Percentiles rank a stretch among this genome's conserved stretches.
Conservation (phyloP, 2,329 filamentous ascomycete genomes). For the Pseudogymnoascus sp. region DNA sequence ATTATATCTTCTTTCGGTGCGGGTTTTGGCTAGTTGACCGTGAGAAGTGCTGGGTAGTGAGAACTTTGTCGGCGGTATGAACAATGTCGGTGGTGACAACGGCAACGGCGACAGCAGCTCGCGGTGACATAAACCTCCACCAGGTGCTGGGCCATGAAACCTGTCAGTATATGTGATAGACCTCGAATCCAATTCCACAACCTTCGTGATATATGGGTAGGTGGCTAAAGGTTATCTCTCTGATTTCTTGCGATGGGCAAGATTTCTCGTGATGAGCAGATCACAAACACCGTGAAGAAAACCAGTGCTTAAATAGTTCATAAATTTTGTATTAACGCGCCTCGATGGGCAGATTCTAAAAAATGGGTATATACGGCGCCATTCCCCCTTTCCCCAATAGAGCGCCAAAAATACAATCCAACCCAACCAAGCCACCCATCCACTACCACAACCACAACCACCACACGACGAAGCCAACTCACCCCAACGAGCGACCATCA, state of each 20-base stretch:
- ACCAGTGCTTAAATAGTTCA: background rate
- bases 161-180: background rate
- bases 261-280: background rate
- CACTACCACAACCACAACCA: background rate
- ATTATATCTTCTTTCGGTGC: too few species aligned
- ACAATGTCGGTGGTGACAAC: background rate
- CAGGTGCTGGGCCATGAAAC: background rate
- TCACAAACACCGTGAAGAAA: background rate
- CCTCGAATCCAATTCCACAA: background rate
- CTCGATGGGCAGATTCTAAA: background rate
- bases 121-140: background rate
- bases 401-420: background rate
- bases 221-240: too few species aligned
- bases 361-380: slow-evolving; percentile 4
- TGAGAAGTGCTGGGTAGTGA: too few species aligned
- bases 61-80: background rate
- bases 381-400: background rate
- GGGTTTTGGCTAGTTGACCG: too few species aligned
- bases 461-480: background rate
- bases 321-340: background rate
- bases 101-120: background rate
- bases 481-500: background rate
- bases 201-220: too few species aligned
- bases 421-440: background rate
- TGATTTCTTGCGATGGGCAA: too few species aligned